Conservation (phyloP, 2,329 filamentous ascomycete genomes). For the Dendrostoma leiphaemia region DNA sequence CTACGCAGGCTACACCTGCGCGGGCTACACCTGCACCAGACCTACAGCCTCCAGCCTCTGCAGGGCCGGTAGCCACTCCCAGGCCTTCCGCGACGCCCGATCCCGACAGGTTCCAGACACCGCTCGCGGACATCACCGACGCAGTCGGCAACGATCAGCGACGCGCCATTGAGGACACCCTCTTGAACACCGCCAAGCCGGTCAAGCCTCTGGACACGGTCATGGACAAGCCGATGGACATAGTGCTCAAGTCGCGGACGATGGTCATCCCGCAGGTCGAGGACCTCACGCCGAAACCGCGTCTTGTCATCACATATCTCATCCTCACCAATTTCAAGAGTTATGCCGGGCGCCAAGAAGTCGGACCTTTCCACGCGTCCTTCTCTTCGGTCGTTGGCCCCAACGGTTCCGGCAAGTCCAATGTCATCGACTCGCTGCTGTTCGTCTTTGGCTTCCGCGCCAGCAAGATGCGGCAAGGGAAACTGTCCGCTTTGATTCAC, state of each 20-base stretch:
- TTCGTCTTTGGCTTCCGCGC: slow-evolving; percentile 99
- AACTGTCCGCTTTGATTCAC: slow-evolving; percentile 96
- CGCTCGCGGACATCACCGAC: slow-evolving; percentile 72
- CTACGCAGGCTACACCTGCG: slow-evolving; percentile 7
- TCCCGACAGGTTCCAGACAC: slow-evolving; percentile 51
- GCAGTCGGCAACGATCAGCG: slow-evolving; percentile 62
- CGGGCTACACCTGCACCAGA: slow-evolving; percentile 32
- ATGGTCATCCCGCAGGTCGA: slow-evolving; percentile 67
- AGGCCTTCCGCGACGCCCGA: slow-evolving; percentile 57
- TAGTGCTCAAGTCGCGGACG: slow-evolving; percentile 81
- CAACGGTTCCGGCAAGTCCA: slow-evolving; percentile 97
- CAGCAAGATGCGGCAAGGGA: slow-evolving; percentile 99
- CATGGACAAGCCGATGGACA: slow-evolving; percentile 89
- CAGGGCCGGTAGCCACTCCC: slow-evolving; percentile 39
- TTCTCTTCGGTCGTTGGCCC: slow-evolving; percentile 98
- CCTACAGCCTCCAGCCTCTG: slow-evolving; percentile 30
- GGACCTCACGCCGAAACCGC: slow-evolving; percentile 72
- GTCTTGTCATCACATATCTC: slow-evolving; percentile 90
- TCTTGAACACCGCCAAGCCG: slow-evolving; percentile 58
- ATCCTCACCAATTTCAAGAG: slow-evolving; percentile 98
- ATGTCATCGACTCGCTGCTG: slow-evolving; percentile 95
- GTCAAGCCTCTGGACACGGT: slow-evolving; percentile 75
- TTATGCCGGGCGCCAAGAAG: slow-evolving; percentile 91
- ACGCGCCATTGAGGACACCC: slow-evolving; percentile 43
- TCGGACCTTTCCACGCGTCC: slow-evolving; percentile 93